Base-by-base conservation (phyloP, 2,329 filamentous ascomycete species). In the Davidsoniella neocaledoniae region DNA sequence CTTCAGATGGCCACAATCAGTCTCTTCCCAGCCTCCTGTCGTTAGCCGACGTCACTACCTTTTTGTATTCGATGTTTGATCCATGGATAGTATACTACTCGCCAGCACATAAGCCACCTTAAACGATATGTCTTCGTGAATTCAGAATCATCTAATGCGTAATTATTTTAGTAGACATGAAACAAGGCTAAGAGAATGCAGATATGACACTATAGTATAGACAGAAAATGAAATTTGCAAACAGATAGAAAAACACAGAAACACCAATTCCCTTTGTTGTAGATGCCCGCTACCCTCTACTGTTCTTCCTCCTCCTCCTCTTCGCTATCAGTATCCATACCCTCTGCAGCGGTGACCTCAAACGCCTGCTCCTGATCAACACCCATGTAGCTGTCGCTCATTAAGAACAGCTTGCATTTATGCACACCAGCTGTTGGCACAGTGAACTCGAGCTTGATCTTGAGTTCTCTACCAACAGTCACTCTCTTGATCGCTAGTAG, bases 361-460 rank as follows among this genome's bases (percentile, higher is more conserved):
- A 98, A 96, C 4, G 79, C 78, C 49, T 88, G 86, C 61, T 94
- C 93, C 67, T 98, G 91, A 67, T 98, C 93, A 48, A 98, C 87
- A 23, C 91, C 91, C 36, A 95, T 76, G 64, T 98, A 98, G 64
- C 85, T 90, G 67, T 98, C 91, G 63, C 88, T 91, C 83, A 98
- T 95, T 62, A 98, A 70, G 67, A 86, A 94, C 55, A 96, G 70
- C 64, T 90, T 95, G 60, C 98, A 66, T 53, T 88, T 79, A 64
- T 95, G 86, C 61, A 86, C 76, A 46, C 91, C 91, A 23, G 86
- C 74, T 54, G 77, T 79, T 21, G 86, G 86, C 48, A 96, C 83
- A 23, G 86, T 86, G 63, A 88, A 94, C 66, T 96, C 88, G 55
- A 98, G 69, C 60, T 78, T 79, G 51, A 87, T 75, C 59, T 85